Percentiles rank a stretch among this genome's conserved stretches.
Conservation (phyloP, 176 grass and related monocot genomes). For the Carex pumila region DNA sequence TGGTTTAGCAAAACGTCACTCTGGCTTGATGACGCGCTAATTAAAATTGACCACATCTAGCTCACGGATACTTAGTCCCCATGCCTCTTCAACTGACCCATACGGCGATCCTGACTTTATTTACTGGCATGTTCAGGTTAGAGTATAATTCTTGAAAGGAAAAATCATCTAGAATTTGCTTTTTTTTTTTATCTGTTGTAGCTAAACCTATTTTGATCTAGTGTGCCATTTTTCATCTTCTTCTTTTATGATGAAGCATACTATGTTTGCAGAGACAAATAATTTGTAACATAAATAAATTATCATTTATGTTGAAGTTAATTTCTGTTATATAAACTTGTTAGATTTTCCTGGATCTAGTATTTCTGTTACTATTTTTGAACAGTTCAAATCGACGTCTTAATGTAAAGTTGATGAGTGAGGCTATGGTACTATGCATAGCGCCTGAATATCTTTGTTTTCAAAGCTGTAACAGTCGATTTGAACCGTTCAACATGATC, state of each 20-base stretch:
- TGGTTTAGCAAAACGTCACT: conserved; percentile 59
- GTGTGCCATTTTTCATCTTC: background rate
- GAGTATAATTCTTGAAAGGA: background rate
- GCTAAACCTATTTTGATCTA: background rate
- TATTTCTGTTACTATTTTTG: no score
- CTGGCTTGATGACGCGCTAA: conserved; percentile 71
- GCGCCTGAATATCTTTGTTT: no score
- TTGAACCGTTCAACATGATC: no score
- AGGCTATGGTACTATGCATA: no score
- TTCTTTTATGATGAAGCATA: background rate
- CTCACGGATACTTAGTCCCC: conserved; percentile 80
- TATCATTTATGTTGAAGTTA: conserved; percentile 2
- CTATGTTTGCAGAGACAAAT: background rate
- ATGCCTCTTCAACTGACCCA: background rate
- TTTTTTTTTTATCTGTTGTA: background rate
- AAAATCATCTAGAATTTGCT: background rate
- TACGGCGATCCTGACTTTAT: conserved; percentile 42
- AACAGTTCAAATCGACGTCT: conserved; percentile 46
- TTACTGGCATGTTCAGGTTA: conserved; percentile 93
- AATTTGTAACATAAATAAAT: background rate
- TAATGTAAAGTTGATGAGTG: background rate
- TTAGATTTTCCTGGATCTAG: conserved; percentile 80
- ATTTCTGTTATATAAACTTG: background rate
- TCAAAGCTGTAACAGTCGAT: no score
- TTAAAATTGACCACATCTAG: conserved; percentile 76